These are phyloP conservation scores for Daldinia grandis DNA, from an alignment of 495 filamentous ascomycete species.

Conservation along the genomic window DNA sequence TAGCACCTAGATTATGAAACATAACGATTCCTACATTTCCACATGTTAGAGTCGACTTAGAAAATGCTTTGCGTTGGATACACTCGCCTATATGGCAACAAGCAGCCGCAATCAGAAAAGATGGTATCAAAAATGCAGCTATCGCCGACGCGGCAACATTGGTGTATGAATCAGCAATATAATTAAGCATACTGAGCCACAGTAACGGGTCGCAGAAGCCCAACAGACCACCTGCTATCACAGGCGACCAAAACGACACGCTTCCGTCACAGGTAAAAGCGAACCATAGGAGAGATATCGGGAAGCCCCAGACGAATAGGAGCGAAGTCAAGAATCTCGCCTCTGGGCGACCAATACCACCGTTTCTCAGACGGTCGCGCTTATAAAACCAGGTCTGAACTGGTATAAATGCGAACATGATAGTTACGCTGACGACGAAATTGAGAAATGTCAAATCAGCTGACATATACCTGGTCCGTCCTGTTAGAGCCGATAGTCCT, in stretches of 20 bases:
- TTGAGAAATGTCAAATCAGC: slow-evolving; percentile 53
- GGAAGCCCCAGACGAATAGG: slow-evolving; percentile 50
- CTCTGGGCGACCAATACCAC: slow-evolving; percentile 46
- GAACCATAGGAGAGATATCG: slow-evolving; percentile 51
- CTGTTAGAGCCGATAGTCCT: slow-evolving; percentile 9
- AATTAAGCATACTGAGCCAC: slow-evolving; percentile 52
- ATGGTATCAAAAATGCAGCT: slow-evolving; percentile 52
- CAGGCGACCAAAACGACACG: slow-evolving; percentile 49
- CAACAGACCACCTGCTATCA: slow-evolving; percentile 47
- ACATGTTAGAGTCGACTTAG: slow-evolving; percentile 13
- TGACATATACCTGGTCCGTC: slow-evolving; percentile 39
- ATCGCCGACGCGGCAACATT: slow-evolving; percentile 51
- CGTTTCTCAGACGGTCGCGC: slow-evolving; percentile 45
- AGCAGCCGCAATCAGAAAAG: slow-evolving; percentile 49
- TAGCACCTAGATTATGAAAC: slow-evolving; percentile 49
- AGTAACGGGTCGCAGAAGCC: slow-evolving; percentile 51
- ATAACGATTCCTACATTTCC: slow-evolving; percentile 45
- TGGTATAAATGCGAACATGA: slow-evolving; percentile 51
- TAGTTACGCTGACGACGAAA: slow-evolving; percentile 47
- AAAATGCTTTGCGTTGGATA: not conserved
- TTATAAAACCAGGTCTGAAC: slow-evolving; percentile 51
- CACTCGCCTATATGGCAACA: slow-evolving; percentile 47
- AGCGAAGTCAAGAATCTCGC: slow-evolving; percentile 51
- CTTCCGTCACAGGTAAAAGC: slow-evolving; percentile 51
- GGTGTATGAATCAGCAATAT: slow-evolving; percentile 52